phyloP scores from a whole-genome alignment of 176 grass and related monocot species.

The Saccharum officinarum region DNA sequence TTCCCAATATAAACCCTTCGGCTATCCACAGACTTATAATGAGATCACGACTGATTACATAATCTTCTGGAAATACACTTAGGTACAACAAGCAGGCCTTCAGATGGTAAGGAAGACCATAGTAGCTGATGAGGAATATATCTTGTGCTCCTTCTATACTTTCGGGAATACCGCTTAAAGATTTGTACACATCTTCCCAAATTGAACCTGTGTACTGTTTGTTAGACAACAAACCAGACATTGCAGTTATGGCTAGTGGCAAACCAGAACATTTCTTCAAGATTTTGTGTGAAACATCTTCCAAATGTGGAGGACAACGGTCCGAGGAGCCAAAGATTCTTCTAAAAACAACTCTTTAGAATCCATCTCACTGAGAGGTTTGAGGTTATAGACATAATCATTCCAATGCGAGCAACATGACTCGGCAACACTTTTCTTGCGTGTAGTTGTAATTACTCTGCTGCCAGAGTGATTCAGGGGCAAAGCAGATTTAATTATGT shows the following conservation, averaged over 20 bases:
- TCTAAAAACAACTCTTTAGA: neutral
- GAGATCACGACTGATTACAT: neutral
- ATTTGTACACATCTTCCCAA: neutral
- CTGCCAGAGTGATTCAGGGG: neutral
- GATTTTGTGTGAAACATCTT: neutral
- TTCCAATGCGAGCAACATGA: neutral
- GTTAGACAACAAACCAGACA: neutral
- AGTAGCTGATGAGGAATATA: neutral
- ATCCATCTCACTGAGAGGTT: neutral
- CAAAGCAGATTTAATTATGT: neutral
- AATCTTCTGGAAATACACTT: neutral
- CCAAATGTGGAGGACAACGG: neutral
- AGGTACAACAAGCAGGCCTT: neutral
- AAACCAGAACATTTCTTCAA: neutral
- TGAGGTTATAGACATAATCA: neutral
- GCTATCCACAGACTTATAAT: neutral
- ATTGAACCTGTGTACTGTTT: neutral
- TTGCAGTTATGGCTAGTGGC: neutral
- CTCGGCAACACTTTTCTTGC: neutral
- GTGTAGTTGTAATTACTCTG: neutral
- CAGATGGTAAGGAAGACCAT: neutral
- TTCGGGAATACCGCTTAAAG: neutral
- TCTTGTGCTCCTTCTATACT: neutral
- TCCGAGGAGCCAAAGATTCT: neutral
- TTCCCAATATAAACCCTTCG: neutral